Conservation (phyloP, 257 asterid species). For the Solanum rostratum region DNA sequence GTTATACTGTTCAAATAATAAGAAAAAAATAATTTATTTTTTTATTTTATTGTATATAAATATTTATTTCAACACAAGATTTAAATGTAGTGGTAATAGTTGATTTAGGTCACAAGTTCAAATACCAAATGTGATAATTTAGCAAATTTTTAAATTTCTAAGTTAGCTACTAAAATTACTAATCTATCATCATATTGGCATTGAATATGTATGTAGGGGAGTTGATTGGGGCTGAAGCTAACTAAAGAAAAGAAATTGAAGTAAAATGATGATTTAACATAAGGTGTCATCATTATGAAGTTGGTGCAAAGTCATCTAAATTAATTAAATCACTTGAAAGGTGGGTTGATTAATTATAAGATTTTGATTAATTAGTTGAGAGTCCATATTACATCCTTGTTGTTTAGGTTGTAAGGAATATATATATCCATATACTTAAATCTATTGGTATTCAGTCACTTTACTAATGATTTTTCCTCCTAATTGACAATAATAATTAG, state of each 20-base stretch:
- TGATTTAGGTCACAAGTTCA: not conserved
- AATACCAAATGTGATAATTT: not conserved
- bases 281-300: not conserved
- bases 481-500: not conserved
- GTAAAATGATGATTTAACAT: not conserved
- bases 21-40: not conserved
- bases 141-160: not conserved
- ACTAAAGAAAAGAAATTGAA: not conserved
- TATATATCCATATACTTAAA: not conserved
- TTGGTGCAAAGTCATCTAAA: conserved; percentile 1
- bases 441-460: not conserved
- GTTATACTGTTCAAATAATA: not conserved
- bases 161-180: not conserved
- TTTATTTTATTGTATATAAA: not conserved
- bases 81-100: not conserved
- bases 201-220: not conserved
- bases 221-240: not conserved
- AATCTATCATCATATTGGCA: not conserved
- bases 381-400: not conserved
- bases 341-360: not conserved
- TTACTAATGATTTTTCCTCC: not conserved
- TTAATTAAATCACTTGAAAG: not conserved
- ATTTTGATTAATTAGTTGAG: not conserved
- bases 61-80: not conserved
- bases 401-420: not conserved